Base-by-base conservation (phyloP, 176 grass and related monocot genomes). In the Panicum miliaceum region DNA sequence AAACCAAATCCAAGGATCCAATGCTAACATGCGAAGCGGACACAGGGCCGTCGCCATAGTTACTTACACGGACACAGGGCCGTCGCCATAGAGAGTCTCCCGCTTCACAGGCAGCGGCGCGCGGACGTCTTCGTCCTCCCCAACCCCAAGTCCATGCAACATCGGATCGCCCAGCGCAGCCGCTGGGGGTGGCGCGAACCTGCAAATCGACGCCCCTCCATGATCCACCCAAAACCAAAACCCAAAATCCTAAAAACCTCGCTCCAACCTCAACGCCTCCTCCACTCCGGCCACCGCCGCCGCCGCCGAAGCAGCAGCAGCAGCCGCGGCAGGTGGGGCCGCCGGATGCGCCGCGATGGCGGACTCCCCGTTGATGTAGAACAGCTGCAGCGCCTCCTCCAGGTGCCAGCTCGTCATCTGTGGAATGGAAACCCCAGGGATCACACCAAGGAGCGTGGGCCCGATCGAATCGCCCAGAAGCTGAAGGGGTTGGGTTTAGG, bases 391-490 rank as follows among this genome's bases (percentile, higher is more conserved):
- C 29, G 96, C 96, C 83, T 96, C 96, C 19, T 99, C 96, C 20
- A 96, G 80, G 79, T 94, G 89, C 96, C 96, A 99, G 65, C 85
- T 89, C 34, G 96, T 85, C 58, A 92, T 92, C 96, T 99, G 85
- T 15, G 13, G 25, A 86, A 85, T 12, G 68, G 43, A 85, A 54
- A 83, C 29, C 8, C 12, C 25, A 27, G 16, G 46, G 66, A 83
- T 90, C 79, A 27, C 73, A 46, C 36, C 22, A 50, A 53, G 27
- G 9, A 4, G 9, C n/a, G 43, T 19, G 19, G 34, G 29, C 12
- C 1, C 26, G 62, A 61, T 52, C 68, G n/a, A 71, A 86, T 27
- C 73, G 58, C 11, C 7, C 16, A 20, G 78, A 80, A 54, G 18
- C 16, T 0, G 12, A 5, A 18, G 57, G 12, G 22, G 26, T 32